A percentile compares a stretch with the other conserved stretches of the same genome.
phyloP scores from a whole-genome alignment of 345 rosid genomes.

The Corchorus capsularis region DNA sequence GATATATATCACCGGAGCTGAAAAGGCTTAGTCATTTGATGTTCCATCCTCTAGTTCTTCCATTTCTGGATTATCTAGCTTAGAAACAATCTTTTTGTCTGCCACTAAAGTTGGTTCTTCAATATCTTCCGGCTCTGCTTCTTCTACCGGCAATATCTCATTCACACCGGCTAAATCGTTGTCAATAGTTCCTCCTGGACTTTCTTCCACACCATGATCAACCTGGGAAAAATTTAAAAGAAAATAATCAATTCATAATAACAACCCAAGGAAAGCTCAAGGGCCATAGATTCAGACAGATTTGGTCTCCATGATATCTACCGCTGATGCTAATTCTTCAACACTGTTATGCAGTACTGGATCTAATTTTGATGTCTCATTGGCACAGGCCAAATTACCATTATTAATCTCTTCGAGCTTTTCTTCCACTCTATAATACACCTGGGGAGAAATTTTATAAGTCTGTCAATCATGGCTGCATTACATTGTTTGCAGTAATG shows the following conservation, averaged over 20 bases:
- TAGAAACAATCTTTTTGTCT: conserved; percentile 9
- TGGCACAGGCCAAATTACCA: neutral
- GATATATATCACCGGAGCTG: neutral
- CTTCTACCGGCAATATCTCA: conserved; percentile 20
- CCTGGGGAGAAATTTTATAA: conserved; percentile 36
- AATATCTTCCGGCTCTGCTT: conserved; percentile 17
- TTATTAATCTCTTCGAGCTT: conserved; percentile 25
- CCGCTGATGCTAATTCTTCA: conserved; percentile 17
- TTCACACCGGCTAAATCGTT: neutral
- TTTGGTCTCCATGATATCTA: conserved; percentile 4
- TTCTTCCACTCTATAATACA: conserved; percentile 58
- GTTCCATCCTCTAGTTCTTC: conserved; percentile 10
- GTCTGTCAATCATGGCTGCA: neutral
- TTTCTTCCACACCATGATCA: conserved; percentile 53
- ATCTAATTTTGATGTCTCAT: conserved; percentile 24
- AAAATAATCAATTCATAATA: neutral
- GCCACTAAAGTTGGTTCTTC: conserved; percentile 14
- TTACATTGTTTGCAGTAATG: neutral
- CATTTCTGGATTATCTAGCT: neutral
- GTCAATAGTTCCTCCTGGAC: conserved; percentile 17
- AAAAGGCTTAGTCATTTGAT: conserved; percentile 11
- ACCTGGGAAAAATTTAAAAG: conserved; percentile 36
- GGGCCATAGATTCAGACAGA: neutral
- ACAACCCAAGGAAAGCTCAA: neutral
- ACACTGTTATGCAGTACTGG: conserved; percentile 18